Percentiles rank a stretch among this genome's conserved stretches.
phyloP scores from a whole-genome alignment of 805 yeast species.

The Phaffomyces thermotolerans region DNA sequence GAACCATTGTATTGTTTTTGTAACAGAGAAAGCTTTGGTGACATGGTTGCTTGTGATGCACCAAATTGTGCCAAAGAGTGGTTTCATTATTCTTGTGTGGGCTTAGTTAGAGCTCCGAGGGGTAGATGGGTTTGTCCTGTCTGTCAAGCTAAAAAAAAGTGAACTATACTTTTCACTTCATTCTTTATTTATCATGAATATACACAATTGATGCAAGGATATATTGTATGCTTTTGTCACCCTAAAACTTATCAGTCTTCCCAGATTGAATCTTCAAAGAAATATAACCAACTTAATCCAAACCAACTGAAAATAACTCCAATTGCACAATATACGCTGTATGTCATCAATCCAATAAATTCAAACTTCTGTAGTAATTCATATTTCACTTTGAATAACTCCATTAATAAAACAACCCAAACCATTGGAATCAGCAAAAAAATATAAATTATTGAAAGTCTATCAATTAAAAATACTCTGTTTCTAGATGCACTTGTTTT shows the following conservation, averaged over 20 bases:
- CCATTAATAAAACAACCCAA: constrained; percentile 37
- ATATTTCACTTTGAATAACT: constrained; percentile 48
- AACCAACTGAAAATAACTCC: constrained; percentile 87
- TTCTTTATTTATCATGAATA: too few relatives aligned
- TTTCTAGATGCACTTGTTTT: constrained; percentile 31
- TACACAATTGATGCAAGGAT: too few relatives aligned
- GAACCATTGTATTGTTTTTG: constrained; percentile 38
- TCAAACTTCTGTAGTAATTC: constrained; percentile 51
- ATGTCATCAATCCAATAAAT: constrained; percentile 71
- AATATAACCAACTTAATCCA: constrained; percentile 82
- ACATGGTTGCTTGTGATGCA: constrained; percentile 90
- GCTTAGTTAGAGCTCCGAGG: constrained; percentile 50
- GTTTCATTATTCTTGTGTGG: constrained; percentile 79
- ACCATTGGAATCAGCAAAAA: constrained; percentile 64
- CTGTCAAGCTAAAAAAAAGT: neutral
- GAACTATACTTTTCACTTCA: too few relatives aligned
- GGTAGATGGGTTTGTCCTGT: constrained; percentile 54
- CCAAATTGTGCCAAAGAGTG: constrained; percentile 63
- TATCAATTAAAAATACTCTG: constrained; percentile 59
- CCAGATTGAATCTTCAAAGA: constrained; percentile 75
- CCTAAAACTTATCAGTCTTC: constrained; percentile 8
- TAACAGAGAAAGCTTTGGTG: constrained; percentile 46
- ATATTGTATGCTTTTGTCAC: too few relatives aligned
- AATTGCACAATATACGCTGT: constrained; percentile 78
- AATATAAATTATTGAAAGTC: constrained; percentile 60